Percentiles rank a stretch among this genome's conserved stretches.
Evolutionary conservation across 371 early-diverging fungal genomes (phyloP).

Genomic region (Capillidium rhysosporum): DNA sequence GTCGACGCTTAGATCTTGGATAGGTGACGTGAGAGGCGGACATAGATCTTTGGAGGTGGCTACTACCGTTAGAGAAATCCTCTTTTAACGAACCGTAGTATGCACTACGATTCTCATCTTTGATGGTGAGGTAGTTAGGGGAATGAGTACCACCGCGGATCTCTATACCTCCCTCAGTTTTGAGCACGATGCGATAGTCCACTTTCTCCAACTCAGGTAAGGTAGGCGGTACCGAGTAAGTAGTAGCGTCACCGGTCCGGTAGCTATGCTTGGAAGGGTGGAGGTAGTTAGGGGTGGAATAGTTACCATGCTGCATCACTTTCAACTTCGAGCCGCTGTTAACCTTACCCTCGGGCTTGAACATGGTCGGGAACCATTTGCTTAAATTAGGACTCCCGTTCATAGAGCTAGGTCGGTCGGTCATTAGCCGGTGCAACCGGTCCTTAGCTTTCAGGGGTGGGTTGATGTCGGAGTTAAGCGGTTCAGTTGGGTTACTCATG

Average conservation of each 20-base stretch:
- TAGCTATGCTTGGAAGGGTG: not conserved
- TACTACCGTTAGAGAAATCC: too few relatives aligned
- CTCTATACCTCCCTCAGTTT: not conserved
- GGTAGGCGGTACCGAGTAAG: not conserved
- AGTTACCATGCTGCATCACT: not conserved
- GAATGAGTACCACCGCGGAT: too few relatives aligned
- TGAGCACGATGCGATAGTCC: not conserved
- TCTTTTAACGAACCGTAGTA: too few relatives aligned
- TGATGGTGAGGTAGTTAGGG: too few relatives aligned
- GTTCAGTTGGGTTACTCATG: not conserved
- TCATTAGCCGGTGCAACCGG: not conserved
- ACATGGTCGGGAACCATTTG: constrained; percentile 3
- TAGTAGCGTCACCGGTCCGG: not conserved
- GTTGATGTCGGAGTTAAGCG: not conserved
- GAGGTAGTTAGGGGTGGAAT: not conserved
- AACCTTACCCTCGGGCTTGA: not conserved
- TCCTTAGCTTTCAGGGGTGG: constrained; percentile 4
- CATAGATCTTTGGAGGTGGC: too few relatives aligned
- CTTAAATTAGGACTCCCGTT: not conserved
- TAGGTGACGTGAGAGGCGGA: too few relatives aligned
- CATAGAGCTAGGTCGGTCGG: not conserved
- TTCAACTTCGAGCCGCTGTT: not conserved
- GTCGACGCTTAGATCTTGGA: not conserved
- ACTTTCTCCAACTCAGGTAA: not conserved
- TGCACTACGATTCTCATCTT: too few relatives aligned